Evolutionary conservation across 2,329 filamentous ascomycete genomes (phyloP), one percentile per base, ranked within the genome.

Genomic region (Lachnellula arida): DNA sequence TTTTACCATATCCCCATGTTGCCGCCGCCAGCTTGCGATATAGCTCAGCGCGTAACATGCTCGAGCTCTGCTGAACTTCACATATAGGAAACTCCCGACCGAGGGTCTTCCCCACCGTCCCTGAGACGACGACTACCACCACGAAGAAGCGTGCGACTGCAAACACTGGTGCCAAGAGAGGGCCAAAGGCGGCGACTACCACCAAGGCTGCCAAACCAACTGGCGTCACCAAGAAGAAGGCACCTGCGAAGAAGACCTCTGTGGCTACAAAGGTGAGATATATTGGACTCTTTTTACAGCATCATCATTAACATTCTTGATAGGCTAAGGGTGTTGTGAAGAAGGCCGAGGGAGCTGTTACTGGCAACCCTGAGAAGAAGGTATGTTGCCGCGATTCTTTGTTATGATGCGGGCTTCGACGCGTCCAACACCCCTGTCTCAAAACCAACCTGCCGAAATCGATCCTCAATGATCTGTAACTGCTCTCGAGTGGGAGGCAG

Each of bases 311-410:
- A 66, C 53, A 55, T 39, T 50, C 15, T 42, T 14, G 19, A 35
- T 25, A 70, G 67, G 68, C 60, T 12, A 67, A 70, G 58, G 65
- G 63, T 9, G 58, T 60, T n/a, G 62, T 64, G n/a, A 68, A 69
- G 62, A 70, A 70, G 62, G 65, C 52, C 8, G 68, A 66, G 35
- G 67, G 63, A 6, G 63, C 61, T 54, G 55, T 71, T 19, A 67
- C 69, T 32, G 56, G 52, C 23, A 73, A 72, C 49, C 68, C 71
- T n/a, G 70, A 61, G 50, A 73, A 73, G 64, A 73, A 73, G 67
- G 71, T 66, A 62, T 37, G 62, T 60, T 50, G 32, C 47, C 39
- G n/a, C 17, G 28, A 46, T 51, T 23, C 42, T 56, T 60, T 65
- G 59, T 65, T 64, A 48, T 65, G 49, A 58, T 61, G 28, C 9